Evolutionary conservation across 306 rosid genomes (phyloP).

Genomic region (Pyrus communis): DNA sequence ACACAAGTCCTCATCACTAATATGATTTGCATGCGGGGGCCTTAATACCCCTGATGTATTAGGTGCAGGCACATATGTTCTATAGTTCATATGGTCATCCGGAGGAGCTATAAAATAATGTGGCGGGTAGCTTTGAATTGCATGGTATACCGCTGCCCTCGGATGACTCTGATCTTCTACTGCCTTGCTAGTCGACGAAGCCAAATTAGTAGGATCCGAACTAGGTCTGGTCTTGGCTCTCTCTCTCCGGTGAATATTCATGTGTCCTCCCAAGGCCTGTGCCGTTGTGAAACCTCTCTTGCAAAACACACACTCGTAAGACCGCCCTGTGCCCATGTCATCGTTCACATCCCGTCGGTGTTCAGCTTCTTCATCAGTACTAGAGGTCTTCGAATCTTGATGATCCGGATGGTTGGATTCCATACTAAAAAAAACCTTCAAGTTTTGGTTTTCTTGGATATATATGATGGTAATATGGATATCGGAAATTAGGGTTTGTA

Average conservation of each 20-base stretch:
- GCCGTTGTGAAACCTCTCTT: conserved; percentile 85
- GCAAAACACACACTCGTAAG: conserved; percentile 83
- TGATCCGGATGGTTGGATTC: conserved; percentile 23
- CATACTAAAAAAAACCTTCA: conserved; percentile 16
- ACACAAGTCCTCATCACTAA: conserved; percentile 12
- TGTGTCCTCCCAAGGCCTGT: conserved; percentile 94
- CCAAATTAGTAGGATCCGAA: conserved; percentile 16
- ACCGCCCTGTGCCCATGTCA: conserved; percentile 42
- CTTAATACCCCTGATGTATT: conserved; percentile 15
- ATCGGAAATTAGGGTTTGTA: background rate
- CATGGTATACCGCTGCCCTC: conserved; percentile 2
- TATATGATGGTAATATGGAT: background rate
- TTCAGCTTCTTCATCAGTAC: conserved; percentile 35
- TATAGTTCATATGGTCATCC: conserved; percentile 28
- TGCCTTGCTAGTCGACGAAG: conserved; percentile 5
- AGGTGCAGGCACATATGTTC: conserved; percentile 28
- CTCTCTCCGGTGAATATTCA: conserved; percentile 83
- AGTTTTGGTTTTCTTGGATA: background rate
- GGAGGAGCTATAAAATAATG: conserved; percentile 21
- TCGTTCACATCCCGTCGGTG: conserved; percentile 32
- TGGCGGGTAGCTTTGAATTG: conserved; percentile 24
- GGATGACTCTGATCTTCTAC: background rate
- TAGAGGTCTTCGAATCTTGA: conserved; percentile 48
- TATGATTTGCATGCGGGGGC: conserved; percentile 8
- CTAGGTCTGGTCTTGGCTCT: conserved; percentile 39